Percentiles rank a stretch among this genome's conserved stretches.
phyloP scores from a whole-genome alignment of 495 filamentous ascomycete genomes.

The Trichoderma gamsii region DNA sequence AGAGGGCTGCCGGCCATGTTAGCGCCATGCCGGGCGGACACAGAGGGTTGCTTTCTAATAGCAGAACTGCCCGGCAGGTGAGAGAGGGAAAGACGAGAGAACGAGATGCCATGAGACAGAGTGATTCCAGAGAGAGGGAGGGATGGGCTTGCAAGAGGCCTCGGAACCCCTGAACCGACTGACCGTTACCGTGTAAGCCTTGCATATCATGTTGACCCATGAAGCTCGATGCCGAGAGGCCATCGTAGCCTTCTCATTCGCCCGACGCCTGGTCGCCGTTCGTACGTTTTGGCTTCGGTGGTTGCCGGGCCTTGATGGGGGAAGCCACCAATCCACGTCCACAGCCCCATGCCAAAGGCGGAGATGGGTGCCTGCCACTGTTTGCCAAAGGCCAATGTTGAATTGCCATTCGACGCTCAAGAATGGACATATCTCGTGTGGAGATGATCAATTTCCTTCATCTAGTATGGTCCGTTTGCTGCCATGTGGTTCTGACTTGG shows the following conservation, averaged over 20 bases:
- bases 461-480: conserved; percentile 1
- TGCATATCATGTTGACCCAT: neutral
- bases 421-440: conserved; percentile 6
- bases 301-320: neutral
- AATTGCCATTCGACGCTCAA: conserved; percentile 1
- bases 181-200: conserved; percentile 1
- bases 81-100: too few relatives aligned
- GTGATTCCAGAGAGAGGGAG: neutral
- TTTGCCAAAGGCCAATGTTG: neutral
- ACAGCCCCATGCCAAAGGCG: neutral
- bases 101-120: too few relatives aligned
- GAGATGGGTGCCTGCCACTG: neutral
- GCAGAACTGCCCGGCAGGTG: too few relatives aligned
- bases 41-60: neutral
- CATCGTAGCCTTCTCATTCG: conserved; percentile 8
- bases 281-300: conserved; percentile 7
- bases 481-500: conserved; percentile 6
- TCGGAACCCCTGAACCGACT: conserved; percentile 12
- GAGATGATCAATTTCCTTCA: neutral
- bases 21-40: conserved; percentile 9
- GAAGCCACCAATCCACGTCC: conserved; percentile 5
- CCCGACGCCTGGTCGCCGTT: neutral
- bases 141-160: neutral
- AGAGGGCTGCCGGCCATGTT: neutral
- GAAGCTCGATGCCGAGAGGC: conserved; percentile 1